These are phyloP conservation scores for Parasitella parasitica DNA, from an alignment of 371 early-diverging fungal species.

Conservation along the genomic window DNA sequence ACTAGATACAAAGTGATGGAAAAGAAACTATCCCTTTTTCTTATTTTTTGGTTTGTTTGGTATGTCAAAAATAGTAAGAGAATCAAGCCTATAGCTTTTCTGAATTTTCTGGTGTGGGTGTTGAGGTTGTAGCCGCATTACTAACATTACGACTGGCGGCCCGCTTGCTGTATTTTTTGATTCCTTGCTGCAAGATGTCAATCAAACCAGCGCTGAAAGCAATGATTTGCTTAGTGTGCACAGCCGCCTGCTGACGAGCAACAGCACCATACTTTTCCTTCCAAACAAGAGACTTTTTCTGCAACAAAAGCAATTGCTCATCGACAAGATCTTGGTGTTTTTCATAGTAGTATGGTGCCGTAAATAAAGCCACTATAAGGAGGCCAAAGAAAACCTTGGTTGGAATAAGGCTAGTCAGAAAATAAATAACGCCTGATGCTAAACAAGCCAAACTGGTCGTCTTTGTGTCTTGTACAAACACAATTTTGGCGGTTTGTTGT, in stretches of 20 bases:
- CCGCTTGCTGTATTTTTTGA: background rate
- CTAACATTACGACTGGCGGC: background rate
- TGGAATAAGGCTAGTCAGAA: constrained; percentile 8
- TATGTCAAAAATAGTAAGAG: background rate
- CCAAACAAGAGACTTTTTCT: background rate
- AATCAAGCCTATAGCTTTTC: background rate
- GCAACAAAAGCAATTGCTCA: background rate
- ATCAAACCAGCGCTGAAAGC: background rate
- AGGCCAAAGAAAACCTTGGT: constrained; percentile 13
- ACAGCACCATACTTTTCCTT: background rate
- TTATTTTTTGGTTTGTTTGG: background rate
- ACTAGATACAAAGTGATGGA: background rate
- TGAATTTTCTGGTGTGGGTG: background rate
- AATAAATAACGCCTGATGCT: constrained; percentile 5
- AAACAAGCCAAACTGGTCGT: background rate
- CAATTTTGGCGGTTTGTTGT: constrained; percentile 43
- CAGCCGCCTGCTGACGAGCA: background rate
- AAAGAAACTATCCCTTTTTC: background rate
- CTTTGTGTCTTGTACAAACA: constrained; percentile 47
- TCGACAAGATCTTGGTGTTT: constrained; percentile 11
- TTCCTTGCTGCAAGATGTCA: background rate
- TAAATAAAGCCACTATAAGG: constrained; percentile 8
- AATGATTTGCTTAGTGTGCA: background rate
- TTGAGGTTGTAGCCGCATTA: background rate
- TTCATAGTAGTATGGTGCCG: constrained; percentile 11